These are phyloP conservation scores for Heterobasidion parviporum DNA, from an alignment of 1,284 basidiomycete species.

Conservation along the genomic window DNA sequence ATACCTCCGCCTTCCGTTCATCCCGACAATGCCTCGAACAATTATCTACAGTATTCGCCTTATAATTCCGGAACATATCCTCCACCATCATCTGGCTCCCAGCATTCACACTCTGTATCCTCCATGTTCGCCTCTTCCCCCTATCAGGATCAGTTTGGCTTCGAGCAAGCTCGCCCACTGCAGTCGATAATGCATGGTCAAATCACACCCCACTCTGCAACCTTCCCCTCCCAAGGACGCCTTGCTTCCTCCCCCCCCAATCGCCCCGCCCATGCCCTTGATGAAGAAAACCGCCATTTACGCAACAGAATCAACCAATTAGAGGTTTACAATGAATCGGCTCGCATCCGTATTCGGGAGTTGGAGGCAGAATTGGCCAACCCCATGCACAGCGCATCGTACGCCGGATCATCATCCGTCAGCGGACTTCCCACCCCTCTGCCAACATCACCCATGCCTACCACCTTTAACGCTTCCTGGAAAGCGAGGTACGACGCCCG, in stretches of 20 bases:
- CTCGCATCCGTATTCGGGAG: slow-evolving; percentile 35
- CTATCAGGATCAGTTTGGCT: slow-evolving; percentile 18
- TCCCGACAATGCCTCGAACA: slow-evolving; percentile 8
- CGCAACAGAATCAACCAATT: slow-evolving; percentile 36
- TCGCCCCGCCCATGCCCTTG: slow-evolving; percentile 18
- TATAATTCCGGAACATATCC: slow-evolving; percentile 17
- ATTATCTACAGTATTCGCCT: slow-evolving; percentile 17
- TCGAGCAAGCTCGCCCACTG: slow-evolving; percentile 13
- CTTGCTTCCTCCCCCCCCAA: slow-evolving; percentile 16
- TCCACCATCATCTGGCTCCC: slow-evolving; percentile 14
- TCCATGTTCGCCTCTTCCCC: slow-evolving; percentile 14
- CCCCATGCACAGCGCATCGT: slow-evolving; percentile 13
- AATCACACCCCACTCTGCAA: slow-evolving; percentile 9
- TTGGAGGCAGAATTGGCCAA: slow-evolving; percentile 36
- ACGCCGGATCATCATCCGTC: slow-evolving; percentile 8
- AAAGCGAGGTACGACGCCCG: slow-evolving; percentile 62
- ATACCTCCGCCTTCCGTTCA: slow-evolving; percentile 8
- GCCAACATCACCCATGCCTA: slow-evolving; percentile 33
- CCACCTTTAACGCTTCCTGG: slow-evolving; percentile 55
- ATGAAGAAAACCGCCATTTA: slow-evolving; percentile 32
- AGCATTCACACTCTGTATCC: not conserved
- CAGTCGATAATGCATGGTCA: slow-evolving; percentile 2
- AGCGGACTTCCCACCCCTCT: slow-evolving; percentile 25
- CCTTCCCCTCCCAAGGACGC: slow-evolving; percentile 14
- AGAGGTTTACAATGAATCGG: slow-evolving; percentile 36